Conservation (phyloP, 202 grass and related monocot species). For the Zizania palustris region DNA sequence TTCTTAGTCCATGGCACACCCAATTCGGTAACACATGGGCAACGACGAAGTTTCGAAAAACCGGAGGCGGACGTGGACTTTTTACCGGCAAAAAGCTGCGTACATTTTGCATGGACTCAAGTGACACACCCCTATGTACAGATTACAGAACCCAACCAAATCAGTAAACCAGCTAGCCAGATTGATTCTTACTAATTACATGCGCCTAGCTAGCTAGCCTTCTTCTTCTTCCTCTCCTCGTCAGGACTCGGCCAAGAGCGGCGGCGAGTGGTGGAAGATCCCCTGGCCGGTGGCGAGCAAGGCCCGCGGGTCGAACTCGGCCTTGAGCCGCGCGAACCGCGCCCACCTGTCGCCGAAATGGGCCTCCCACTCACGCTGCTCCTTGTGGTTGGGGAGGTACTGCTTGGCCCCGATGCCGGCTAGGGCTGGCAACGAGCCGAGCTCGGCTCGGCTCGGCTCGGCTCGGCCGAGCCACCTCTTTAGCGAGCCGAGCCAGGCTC, state of each 20-base stretch:
- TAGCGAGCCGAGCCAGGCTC: too few relatives aligned
- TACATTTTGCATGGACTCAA: slow-evolving; percentile 3
- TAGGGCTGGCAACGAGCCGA: too few relatives aligned
- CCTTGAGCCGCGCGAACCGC: slow-evolving; percentile 55
- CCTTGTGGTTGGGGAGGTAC: slow-evolving; percentile 79
- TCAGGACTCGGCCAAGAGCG: slow-evolving; percentile 39
- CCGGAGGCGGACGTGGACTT: not conserved
- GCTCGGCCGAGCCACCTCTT: too few relatives aligned
- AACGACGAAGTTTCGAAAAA: too few relatives aligned
- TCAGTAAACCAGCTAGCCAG: not conserved
- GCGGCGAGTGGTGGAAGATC: slow-evolving; percentile 54
- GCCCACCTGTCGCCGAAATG: slow-evolving; percentile 83
- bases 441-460: too few relatives aligned
- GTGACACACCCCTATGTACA: slow-evolving; percentile 41
- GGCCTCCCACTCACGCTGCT: slow-evolving; percentile 58
- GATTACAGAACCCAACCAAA: slow-evolving; percentile 27
- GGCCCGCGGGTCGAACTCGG: slow-evolving; percentile 64
- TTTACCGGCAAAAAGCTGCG: not conserved
- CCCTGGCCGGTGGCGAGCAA: slow-evolving; percentile 75
- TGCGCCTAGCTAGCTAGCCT: not conserved
- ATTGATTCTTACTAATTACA: slow-evolving; percentile 9
- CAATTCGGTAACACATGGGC: not conserved
- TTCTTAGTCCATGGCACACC: too few relatives aligned
- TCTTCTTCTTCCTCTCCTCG: not conserved
- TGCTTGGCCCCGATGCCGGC: slow-evolving; percentile 67